Percentiles rank a stretch among this genome's conserved stretches.
These are phyloP conservation scores for Fusarium decemcellulare DNA, from an alignment of 2,329 filamentous ascomycete species.

Conservation along the genomic window DNA sequence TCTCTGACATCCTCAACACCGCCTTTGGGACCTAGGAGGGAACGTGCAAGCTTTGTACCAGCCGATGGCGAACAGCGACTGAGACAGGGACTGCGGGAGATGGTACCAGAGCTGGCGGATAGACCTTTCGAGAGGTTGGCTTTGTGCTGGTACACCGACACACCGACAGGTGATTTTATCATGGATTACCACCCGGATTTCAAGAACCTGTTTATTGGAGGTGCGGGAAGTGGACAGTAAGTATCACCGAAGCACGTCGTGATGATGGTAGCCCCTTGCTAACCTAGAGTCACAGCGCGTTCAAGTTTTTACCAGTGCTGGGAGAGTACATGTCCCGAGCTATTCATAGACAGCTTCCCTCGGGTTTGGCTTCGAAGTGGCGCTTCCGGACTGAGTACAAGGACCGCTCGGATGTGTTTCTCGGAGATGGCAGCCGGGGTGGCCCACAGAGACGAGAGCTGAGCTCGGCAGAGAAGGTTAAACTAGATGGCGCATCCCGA, in stretches of 20 bases:
- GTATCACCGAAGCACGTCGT: neutral
- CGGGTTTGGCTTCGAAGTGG: constrained; percentile 31
- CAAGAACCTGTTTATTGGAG: constrained; percentile 34
- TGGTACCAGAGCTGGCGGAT: constrained; percentile 37
- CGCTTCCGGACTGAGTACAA: constrained; percentile 31
- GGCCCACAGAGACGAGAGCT: constrained; percentile 30
- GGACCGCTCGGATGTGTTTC: constrained; percentile 22
- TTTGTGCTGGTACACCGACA: constrained; percentile 41
- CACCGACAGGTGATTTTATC: constrained; percentile 40
- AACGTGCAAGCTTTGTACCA: constrained; percentile 26
- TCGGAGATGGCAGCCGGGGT: constrained; percentile 38
- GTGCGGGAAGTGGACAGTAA: constrained; percentile 41
- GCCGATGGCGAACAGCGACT: constrained; percentile 31
- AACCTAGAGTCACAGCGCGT: constrained; percentile 14
- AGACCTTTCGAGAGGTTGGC: constrained; percentile 18
- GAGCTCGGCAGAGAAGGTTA: constrained; percentile 10
- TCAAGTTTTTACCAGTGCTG: constrained; percentile 38
- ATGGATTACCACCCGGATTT: constrained; percentile 42
- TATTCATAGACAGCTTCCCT: constrained; percentile 18
- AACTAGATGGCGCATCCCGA: neutral
- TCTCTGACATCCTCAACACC: constrained; percentile 23
- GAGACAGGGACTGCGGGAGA: constrained; percentile 23
- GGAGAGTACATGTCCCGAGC: constrained; percentile 24
- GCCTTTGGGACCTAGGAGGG: constrained; percentile 14
- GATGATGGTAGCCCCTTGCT: accelerated